A percentile compares a stretch with the other conserved stretches of the same genome.
phyloP scores from a whole-genome alignment of 768 basidiomycete species.

The Russula abietina region DNA sequence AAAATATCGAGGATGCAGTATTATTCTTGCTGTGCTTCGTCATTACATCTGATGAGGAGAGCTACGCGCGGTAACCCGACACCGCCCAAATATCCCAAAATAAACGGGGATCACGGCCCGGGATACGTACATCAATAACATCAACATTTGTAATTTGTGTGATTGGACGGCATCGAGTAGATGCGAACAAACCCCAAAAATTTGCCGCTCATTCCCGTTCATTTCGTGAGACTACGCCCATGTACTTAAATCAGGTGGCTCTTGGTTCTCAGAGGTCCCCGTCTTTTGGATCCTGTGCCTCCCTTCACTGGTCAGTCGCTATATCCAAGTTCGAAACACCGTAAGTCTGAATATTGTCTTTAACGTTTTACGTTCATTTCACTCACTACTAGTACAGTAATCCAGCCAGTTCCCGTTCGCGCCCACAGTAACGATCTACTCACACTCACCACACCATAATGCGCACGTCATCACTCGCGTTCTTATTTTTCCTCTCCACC shows the following conservation, averaged over 20 bases:
- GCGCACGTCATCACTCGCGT: background rate
- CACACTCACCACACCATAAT: background rate
- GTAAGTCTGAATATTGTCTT: background rate
- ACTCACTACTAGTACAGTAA: background rate
- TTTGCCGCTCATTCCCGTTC: background rate
- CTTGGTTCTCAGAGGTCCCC: background rate
- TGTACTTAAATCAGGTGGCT: background rate
- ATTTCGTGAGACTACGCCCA: background rate
- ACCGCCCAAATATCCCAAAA: background rate
- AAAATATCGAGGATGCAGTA: constrained; percentile 84
- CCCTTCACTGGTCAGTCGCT: background rate
- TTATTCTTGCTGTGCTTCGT: constrained; percentile 90
- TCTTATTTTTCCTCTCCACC: constrained; percentile 2
- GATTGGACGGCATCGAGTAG: background rate
- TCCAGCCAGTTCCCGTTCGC: background rate
- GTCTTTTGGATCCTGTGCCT: background rate
- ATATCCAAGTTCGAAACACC: background rate
- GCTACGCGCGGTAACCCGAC: background rate
- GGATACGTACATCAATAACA: background rate
- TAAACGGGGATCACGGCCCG: background rate
- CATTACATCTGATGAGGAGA: constrained; percentile 39
- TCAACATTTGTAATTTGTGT: background rate
- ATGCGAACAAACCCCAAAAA: constrained; percentile 8
- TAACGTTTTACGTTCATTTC: background rate
- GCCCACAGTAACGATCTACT: background rate